phyloP scores from a whole-genome alignment of 23 red algal species.

The Gracilaria vermiculophylla region DNA sequence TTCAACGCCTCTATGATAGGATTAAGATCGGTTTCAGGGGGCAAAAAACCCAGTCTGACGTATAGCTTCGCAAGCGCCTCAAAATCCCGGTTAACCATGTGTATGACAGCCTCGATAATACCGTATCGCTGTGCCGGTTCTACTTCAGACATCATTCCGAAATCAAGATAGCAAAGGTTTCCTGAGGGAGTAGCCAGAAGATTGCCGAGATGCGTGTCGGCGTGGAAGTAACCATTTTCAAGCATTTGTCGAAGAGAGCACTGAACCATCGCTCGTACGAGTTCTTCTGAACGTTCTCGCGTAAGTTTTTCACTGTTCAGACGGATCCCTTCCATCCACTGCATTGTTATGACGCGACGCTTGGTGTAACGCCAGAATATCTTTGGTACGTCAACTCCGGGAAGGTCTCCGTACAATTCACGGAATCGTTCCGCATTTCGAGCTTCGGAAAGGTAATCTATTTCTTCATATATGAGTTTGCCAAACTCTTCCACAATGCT shows the following conservation, averaged over 20 bases:
- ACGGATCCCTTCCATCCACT: slow-evolving; percentile 94
- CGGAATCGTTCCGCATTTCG: slow-evolving; percentile 89
- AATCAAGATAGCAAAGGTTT: slow-evolving; percentile 93
- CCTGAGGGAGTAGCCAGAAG: slow-evolving; percentile 86
- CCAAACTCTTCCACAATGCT: slow-evolving; percentile 98
- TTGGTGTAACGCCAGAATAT: slow-evolving; percentile 92
- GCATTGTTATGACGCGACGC: slow-evolving; percentile 86
- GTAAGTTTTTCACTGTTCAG: slow-evolving; percentile 68
- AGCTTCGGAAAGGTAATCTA: slow-evolving; percentile 96
- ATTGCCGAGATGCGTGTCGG: slow-evolving; percentile 97
- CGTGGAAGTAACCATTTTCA: slow-evolving; percentile 99
- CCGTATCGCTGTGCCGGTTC: slow-evolving; percentile 92
- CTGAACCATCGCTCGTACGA: slow-evolving; percentile 91
- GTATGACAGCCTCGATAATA: slow-evolving; percentile 96
- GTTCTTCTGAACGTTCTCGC: slow-evolving; percentile 53
- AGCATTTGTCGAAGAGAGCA: slow-evolving; percentile 99
- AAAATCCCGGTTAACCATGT: slow-evolving; percentile 99
- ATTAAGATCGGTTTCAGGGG: slow-evolving; percentile 73
- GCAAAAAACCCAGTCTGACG: slow-evolving; percentile 91
- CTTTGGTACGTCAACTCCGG: slow-evolving; percentile 79
- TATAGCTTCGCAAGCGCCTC: slow-evolving; percentile 87
- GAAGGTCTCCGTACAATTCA: slow-evolving; percentile 84
- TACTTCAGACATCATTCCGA: slow-evolving; percentile 97
- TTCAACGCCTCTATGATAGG: slow-evolving; percentile 92
- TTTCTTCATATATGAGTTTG: slow-evolving; percentile 99